These are phyloP conservation scores for Ceratocystis destructans DNA, from an alignment of 2,329 filamentous ascomycete genomes.

Conservation along the genomic window DNA sequence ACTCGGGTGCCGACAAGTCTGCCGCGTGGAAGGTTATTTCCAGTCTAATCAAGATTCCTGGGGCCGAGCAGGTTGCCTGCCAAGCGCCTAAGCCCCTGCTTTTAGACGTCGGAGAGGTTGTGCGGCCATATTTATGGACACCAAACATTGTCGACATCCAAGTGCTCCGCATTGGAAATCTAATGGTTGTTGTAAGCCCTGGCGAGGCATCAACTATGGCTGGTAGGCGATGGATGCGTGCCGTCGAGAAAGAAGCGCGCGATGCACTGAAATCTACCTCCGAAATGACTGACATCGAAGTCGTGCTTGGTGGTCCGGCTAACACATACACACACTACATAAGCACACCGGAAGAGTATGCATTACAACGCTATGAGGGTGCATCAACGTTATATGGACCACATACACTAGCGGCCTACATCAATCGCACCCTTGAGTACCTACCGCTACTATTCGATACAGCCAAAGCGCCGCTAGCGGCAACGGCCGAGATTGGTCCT, in stretches of 20 bases:
- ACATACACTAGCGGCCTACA: constrained; percentile 70
- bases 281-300: constrained; percentile 40
- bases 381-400: constrained; percentile 79
- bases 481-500: constrained; percentile 33
- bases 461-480: constrained; percentile 26
- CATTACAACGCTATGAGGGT: constrained; percentile 82
- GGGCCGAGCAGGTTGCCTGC: constrained; percentile 55
- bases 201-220: constrained; percentile 90
- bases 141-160: constrained; percentile 89
- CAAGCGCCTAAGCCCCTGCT: constrained; percentile 74
- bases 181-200: constrained; percentile 71
- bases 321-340: constrained; percentile 59
- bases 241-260: constrained; percentile 35
- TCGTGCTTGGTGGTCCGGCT: constrained; percentile 41
- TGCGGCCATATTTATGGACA: constrained; percentile 68
- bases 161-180: constrained; percentile 66
- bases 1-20: constrained; percentile 49
- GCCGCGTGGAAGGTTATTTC: constrained; percentile 72
- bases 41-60: constrained; percentile 56
- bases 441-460: constrained; percentile 29
- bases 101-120: constrained; percentile 74
- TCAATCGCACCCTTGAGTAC: constrained; percentile 65
- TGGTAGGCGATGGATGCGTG: constrained; percentile 70
- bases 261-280: constrained; percentile 29
- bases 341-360: constrained; percentile 52